Base-by-base conservation (phyloP, 225 moss, liverwort and hornwort species). In the Sphagnum contortum region DNA sequence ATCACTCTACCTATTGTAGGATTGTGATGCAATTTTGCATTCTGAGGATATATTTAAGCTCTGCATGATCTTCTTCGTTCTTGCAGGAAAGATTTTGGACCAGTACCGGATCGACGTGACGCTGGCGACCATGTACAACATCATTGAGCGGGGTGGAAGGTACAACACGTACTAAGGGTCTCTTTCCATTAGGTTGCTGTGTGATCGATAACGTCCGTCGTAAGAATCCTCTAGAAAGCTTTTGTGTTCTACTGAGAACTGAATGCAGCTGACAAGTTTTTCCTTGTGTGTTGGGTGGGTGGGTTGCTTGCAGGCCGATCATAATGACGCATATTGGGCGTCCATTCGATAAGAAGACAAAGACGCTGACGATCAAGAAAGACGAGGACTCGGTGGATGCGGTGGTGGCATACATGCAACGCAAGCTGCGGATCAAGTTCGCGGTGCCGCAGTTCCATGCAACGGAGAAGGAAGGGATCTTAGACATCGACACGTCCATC, bases 111-210 rank as follows among this genome's bases (percentile, higher is more conserved):
- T 85, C 47, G 81, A 85, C 60, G 81, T 85, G 53, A 81, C 85
- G 9, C 71, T 85, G 78, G 85, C 85, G 74, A 85, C 85, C 46
- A 85, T 85, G 85, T 85, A 85, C 74, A 85, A 85, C 61, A 85
- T 85, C 49, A 78, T 85, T 62, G 85, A 85, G 75, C 81, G 81
- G 70, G 81, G 85, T 71, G 81, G 85, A 65, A 81, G 85, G 85
- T 85, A 67, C 12, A 52, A 29, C 29, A 29, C 29, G 29, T 29
- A 29, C 29, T 29, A 29, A 29, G 29, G 29, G 29, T 29, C 29
- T 29, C 29, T 29, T 29, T 29, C 29, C 29, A 29, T 29, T 29
- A 29, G 29, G 29, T 29, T 29, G 29, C 29, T 29, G 29, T 29
- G 29, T 29, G 29, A 29, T 29, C 29, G 29, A 29, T 29, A 0